Conservation (phyloP, 2,329 filamentous ascomycete genomes). For the Dothistroma pini region DNA sequence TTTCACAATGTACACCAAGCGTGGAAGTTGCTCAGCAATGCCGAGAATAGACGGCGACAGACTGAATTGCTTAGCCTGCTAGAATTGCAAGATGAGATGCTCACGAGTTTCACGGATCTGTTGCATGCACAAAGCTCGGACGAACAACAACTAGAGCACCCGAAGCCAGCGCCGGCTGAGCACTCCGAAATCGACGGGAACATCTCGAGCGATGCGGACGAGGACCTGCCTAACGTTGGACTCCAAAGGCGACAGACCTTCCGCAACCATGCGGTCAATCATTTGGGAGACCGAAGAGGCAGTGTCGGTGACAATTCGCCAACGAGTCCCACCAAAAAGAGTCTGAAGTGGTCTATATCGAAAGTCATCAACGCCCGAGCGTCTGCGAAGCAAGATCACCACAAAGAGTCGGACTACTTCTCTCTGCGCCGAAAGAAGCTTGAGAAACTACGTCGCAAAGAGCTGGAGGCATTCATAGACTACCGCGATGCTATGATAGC, state of each 20-base stretch:
- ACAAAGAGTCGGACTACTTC: constrained; percentile 27
- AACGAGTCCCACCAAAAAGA: constrained; percentile 21
- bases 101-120: constrained; percentile 26
- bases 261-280: constrained; percentile 11
- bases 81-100: constrained; percentile 30
- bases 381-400: constrained; percentile 10
- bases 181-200: constrained; percentile 26
- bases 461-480: constrained; percentile 29
- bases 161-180: constrained; percentile 12
- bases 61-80: constrained; percentile 30
- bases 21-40: constrained; percentile 29
- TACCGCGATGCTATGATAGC: constrained; percentile 33
- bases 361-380: constrained; percentile 9
- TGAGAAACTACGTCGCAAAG: constrained; percentile 31
- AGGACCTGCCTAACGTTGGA: constrained; percentile 30
- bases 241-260: constrained; percentile 23
- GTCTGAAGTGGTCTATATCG: constrained; percentile 8
- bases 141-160: constrained; percentile 11
- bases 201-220: constrained; percentile 34
- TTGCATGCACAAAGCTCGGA: constrained; percentile 16
- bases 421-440: constrained; percentile 29
- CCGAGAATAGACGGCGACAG: constrained; percentile 29
- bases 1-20: constrained; percentile 33
- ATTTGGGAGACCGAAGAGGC: constrained; percentile 15
- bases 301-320: constrained; percentile 11